These are phyloP conservation scores for Calonectria naviculata DNA, from an alignment of 2,329 filamentous ascomycete species.

Conservation along the genomic window DNA sequence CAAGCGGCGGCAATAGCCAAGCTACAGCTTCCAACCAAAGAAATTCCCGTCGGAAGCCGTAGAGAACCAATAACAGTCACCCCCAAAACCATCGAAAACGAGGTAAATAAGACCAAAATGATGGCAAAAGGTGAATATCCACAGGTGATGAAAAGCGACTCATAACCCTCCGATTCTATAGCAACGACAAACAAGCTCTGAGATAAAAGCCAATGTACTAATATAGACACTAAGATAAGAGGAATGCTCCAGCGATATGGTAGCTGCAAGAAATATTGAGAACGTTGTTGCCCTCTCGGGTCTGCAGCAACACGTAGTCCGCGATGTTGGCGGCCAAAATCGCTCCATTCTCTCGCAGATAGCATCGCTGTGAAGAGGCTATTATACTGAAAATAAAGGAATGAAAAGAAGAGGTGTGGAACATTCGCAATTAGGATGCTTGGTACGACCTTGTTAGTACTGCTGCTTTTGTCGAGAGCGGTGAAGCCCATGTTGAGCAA, in stretches of 20 bases:
- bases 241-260: constrained; percentile 19
- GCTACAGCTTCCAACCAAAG: constrained; percentile 19
- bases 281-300: constrained; percentile 7
- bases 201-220: constrained; percentile 22
- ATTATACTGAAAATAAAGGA: constrained; percentile 23
- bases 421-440: constrained; percentile 5
- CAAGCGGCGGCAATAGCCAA: constrained; percentile 24
- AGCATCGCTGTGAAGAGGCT: constrained; percentile 21
- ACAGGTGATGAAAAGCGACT: background rate
- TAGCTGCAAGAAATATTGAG: constrained; percentile 24
- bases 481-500: background rate
- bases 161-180: background rate
- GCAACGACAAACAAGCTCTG: constrained; percentile 23
- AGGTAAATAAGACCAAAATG: background rate
- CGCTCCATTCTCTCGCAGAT: constrained; percentile 19
- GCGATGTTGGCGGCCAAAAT: constrained; percentile 13
- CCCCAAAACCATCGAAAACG: background rate
- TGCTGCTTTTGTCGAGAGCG: no score
- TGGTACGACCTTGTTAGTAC: background rate
- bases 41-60: constrained; percentile 1
- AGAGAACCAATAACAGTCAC: background rate
- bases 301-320: constrained; percentile 7
- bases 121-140: constrained; percentile 23
- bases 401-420: constrained; percentile 18
- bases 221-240: background rate